Conservation (phyloP, 768 basidiomycete genomes). For the Suillus clintonianus region DNA sequence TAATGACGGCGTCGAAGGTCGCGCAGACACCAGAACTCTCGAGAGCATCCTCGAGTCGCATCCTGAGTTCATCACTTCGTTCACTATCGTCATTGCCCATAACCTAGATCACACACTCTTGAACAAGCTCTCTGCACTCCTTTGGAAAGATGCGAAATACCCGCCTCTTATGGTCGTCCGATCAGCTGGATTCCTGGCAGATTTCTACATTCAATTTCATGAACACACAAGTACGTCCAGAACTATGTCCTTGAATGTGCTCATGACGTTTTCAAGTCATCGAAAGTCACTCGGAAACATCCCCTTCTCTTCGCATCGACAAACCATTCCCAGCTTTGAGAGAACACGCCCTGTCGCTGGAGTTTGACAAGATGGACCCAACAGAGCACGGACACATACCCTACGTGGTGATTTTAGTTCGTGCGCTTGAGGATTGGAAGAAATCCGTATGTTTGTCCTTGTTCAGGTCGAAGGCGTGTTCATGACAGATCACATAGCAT, state of each 20-base stretch:
- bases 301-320: constrained; percentile 81
- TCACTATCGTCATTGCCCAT: constrained; percentile 82
- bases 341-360: constrained; percentile 67
- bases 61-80: constrained; percentile 57
- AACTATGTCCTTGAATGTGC: neutral
- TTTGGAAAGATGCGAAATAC: constrained; percentile 64
- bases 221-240: constrained; percentile 75
- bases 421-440: constrained; percentile 83
- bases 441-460: constrained; percentile 49
- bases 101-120: constrained; percentile 66
- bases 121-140: constrained; percentile 57
- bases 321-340: constrained; percentile 84
- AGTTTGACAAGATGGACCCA: constrained; percentile 79
- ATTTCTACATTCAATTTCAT: constrained; percentile 86
- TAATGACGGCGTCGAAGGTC: constrained; percentile 82
- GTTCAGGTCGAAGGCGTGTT: neutral
- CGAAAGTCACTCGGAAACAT: constrained; percentile 80
- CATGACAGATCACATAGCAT: constrained; percentile 49
- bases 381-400: constrained; percentile 92
- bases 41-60: constrained; percentile 57
- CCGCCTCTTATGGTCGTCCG: constrained; percentile 78
- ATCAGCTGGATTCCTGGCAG: constrained; percentile 88
- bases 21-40: constrained; percentile 57
- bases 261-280: constrained; percentile 56
- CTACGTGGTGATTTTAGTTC: constrained; percentile 86